phyloP scores from a whole-genome alignment of 805 yeast species.

The Saccharomycopsis vini region DNA sequence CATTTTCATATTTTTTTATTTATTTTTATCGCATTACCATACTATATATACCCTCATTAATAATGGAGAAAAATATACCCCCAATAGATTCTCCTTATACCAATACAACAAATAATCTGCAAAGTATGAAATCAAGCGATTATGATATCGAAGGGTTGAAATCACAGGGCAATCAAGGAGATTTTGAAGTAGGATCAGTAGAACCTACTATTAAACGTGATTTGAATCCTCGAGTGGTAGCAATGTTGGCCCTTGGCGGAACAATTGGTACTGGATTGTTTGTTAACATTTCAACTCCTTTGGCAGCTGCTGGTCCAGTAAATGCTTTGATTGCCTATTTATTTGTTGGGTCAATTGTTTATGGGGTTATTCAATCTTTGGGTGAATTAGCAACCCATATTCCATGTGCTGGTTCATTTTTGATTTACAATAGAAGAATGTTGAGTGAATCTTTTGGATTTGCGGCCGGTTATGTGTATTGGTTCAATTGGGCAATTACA shows the following conservation, averaged over 20 bases:
- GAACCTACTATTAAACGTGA: constrained; percentile 44
- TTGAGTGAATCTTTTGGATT: constrained; percentile 58
- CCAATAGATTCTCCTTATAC: too few relatives aligned
- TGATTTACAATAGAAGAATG: constrained; percentile 55
- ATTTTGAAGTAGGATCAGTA: constrained; percentile 26
- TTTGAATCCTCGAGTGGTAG: constrained; percentile 53
- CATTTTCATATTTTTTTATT: too few relatives aligned
- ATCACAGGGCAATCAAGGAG: constrained; percentile 16
- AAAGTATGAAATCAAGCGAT: too few relatives aligned
- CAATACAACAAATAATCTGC: too few relatives aligned
- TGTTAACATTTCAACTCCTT: constrained; percentile 50
- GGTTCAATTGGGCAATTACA: constrained; percentile 68
- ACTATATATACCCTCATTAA: too few relatives aligned
- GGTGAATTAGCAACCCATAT: constrained; percentile 72
- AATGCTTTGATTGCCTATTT: constrained; percentile 50
- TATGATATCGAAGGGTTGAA: too few relatives aligned
- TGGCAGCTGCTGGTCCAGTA: constrained; percentile 55
- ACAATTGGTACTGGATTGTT: constrained; percentile 67
- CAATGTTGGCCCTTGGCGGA: constrained; percentile 69
- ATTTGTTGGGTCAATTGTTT: constrained; percentile 54
- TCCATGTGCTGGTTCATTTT: constrained; percentile 54
- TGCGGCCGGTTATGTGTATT: constrained; percentile 60
- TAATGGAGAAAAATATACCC: too few relatives aligned
- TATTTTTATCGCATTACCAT: too few relatives aligned
- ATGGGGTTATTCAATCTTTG: constrained; percentile 52